phyloP scores from a whole-genome alignment of 352 stramenopile genomes.

The Elongisporangium prolatum region DNA sequence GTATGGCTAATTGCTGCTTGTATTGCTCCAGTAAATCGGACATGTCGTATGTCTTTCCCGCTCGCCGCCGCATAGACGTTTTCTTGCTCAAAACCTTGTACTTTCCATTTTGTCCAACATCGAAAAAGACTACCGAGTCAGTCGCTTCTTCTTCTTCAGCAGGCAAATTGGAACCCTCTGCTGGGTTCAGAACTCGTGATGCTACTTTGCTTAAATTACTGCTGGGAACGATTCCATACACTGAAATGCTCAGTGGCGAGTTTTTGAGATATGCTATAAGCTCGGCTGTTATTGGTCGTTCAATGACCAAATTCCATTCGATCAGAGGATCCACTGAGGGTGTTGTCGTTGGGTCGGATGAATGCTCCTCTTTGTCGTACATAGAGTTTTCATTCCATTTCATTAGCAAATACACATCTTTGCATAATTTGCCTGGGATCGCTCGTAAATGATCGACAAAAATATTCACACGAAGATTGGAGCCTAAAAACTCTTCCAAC shows the following conservation, averaged over 20 bases:
- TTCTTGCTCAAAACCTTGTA: constrained; percentile 41
- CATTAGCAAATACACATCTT: constrained; percentile 55
- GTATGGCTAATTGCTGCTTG: constrained; percentile 44
- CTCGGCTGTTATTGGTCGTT: constrained; percentile 44
- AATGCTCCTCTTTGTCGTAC: constrained; percentile 22
- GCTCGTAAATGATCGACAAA: constrained; percentile 42
- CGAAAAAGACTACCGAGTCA: constrained; percentile 46
- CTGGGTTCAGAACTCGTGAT: constrained; percentile 38
- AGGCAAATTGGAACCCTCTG: constrained; percentile 3
- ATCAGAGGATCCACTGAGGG: constrained; percentile 58
- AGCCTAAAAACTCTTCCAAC: constrained; percentile 36
- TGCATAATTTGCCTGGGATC: constrained; percentile 73
- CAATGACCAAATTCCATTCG: constrained; percentile 51
- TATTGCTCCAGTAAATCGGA: constrained; percentile 28
- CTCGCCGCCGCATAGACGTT: constrained; percentile 31
- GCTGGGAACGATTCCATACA: constrained; percentile 72
- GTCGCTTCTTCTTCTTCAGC: constrained; percentile 17
- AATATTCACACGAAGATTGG: constrained; percentile 53
- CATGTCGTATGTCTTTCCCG: constrained; percentile 29
- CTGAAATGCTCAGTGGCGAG: constrained; percentile 46
- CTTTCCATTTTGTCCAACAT: constrained; percentile 31
- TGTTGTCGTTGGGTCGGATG: constrained; percentile 34
- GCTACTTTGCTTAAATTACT: constrained; percentile 74
- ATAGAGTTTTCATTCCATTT: constrained; percentile 25
- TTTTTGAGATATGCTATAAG: constrained; percentile 36